These are phyloP conservation scores for Juglanconis sp. DNA, from an alignment of 2,329 filamentous ascomycete genomes.

Conservation along the genomic window DNA sequence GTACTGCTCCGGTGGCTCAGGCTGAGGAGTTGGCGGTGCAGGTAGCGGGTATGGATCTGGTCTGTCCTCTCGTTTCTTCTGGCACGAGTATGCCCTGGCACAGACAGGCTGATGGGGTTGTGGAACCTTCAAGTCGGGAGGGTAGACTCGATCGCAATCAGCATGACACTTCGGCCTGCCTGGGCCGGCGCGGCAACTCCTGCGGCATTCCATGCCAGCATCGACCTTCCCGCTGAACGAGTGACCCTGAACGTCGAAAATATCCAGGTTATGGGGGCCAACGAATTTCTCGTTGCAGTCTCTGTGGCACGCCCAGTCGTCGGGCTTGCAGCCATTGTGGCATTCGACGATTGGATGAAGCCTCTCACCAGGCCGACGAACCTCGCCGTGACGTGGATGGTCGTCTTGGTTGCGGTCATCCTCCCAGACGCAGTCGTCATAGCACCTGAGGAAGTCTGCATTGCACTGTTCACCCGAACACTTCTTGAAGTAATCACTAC, in stretches of 20 bases:
- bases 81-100: constrained; percentile 5
- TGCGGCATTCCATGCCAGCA: background rate
- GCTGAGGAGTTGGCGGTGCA: background rate
- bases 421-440: background rate
- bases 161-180: background rate
- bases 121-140: background rate
- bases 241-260: background rate
- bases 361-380: background rate
- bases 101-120: background rate
- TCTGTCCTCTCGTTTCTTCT: background rate
- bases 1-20: background rate
- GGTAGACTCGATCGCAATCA: background rate
- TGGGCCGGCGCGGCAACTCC: background rate
- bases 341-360: background rate
- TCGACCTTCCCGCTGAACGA: background rate
- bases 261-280: background rate
- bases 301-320: background rate
- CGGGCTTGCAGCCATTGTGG: background rate
- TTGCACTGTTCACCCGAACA: background rate
- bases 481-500: background rate
- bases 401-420: background rate
- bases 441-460: background rate
- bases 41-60: background rate
- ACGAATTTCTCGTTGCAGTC: background rate
- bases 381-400: background rate